Evolutionary conservation across 108 stramenopile species (phyloP).

Genomic region (Seminavis robusta): DNA sequence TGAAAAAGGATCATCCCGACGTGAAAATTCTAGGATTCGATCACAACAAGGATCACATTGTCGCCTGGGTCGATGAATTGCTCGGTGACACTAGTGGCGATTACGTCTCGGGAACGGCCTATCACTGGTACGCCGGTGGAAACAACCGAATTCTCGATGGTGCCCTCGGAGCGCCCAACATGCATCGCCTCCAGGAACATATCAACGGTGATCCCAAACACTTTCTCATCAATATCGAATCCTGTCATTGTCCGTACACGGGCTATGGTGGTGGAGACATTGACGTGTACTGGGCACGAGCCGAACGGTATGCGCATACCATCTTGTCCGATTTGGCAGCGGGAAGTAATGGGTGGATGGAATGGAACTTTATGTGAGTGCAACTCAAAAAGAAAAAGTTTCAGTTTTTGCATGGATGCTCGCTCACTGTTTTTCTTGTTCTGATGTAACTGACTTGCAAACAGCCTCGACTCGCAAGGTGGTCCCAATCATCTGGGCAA

Average conservation of each 20-base stretch:
- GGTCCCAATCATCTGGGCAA: slow-evolving; percentile 94
- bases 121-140: slow-evolving; percentile 94
- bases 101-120: slow-evolving; percentile 88
- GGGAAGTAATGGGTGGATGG: slow-evolving; percentile 88
- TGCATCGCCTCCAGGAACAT: slow-evolving; percentile 67
- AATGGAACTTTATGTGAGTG: slow-evolving; percentile 87
- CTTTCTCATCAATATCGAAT: slow-evolving; percentile 63
- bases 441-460: slow-evolving; percentile 10
- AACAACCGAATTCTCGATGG: slow-evolving; percentile 87
- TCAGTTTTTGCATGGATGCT: neutral
- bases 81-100: slow-evolving; percentile 41
- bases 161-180: slow-evolving; percentile 70
- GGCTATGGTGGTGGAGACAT: slow-evolving; percentile 82
- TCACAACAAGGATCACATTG: slow-evolving; percentile 95
- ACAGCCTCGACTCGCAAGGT: slow-evolving; percentile 75
- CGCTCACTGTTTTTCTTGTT: slow-evolving; percentile 1
- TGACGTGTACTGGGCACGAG: slow-evolving; percentile 71
- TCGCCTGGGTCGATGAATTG: slow-evolving; percentile 59
- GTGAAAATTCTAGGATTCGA: slow-evolving; percentile 89
- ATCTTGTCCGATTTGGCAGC: slow-evolving; percentile 90
- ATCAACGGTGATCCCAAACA: slow-evolving; percentile 38
- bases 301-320: slow-evolving; percentile 90
- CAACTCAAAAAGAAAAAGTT: neutral
- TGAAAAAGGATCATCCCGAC: slow-evolving; percentile 75
- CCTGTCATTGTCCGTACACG: slow-evolving; percentile 78